Evolutionary conservation across 2,329 filamentous ascomycete genomes (phyloP), one percentile per base, ranked within the genome.

Genomic region (Ophiosphaerella narmari): DNA sequence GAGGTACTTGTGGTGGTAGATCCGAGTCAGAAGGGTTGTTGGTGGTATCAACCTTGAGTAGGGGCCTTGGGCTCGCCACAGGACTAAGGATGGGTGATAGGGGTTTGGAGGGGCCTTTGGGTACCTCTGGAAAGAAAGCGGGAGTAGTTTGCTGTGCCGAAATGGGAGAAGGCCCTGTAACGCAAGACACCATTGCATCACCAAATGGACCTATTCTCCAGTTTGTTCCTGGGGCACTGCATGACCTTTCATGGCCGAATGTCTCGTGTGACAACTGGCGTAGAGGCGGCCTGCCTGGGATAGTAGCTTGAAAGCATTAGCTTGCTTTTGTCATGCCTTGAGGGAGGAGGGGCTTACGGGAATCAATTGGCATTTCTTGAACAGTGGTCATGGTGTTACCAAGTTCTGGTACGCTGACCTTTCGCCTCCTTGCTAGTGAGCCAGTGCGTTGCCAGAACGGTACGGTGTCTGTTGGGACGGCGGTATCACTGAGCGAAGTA

Each of bases 351-450:
- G 26, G 26, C 72, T 62, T 69, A 75, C 73, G 73, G 51, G 73
- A 75, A 54, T 75, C 73, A 42, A 74, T 62, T 34, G 65, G 50
- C 51, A 63, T 57, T 45, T 75, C 72, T 46, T 73, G 72, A 16
- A 72, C 70, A 4, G 70, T 74, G 26, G 70, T 68, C 72, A 74
- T 75, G 38, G 68, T 71, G 38, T 57, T 56, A 36, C 68, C 60
- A 42, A 75, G 59, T 43, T 75, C 73, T 31, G 73, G 70, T 26
- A 75, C 71, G 54, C 73, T 75, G 59, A 75, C 64, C 50, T 75
- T 75, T 41, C 73, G 65, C 44, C 73, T 63, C 45, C 72, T 65
- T 35, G 72, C 71, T 41, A 75, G 59, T 23, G 73, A 74, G 37
- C 70, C 65, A 43, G 67, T 63, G 39, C 68, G 66, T 53, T 72